Conservation (phyloP, 2,329 filamentous ascomycete genomes). For the Byssoonygena ceratinophila region DNA sequence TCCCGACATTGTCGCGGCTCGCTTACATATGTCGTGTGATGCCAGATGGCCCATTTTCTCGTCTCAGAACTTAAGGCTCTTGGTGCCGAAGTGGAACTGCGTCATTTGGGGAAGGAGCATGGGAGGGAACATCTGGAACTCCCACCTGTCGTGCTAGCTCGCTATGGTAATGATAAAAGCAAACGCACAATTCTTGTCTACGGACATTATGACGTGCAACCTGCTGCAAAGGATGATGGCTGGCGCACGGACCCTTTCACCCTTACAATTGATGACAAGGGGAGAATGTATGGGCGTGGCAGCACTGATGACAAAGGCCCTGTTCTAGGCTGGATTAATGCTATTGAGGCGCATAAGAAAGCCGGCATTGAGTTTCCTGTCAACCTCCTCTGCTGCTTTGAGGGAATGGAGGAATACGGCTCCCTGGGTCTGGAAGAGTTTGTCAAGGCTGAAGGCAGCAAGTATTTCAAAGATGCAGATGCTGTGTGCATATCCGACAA, state of each 20-base stretch:
- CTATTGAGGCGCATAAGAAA: conserved; percentile 95
- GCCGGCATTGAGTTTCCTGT: conserved; percentile 90
- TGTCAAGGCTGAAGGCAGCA: conserved; percentile 80
- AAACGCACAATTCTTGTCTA: conserved; percentile 96
- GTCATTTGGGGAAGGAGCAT: conserved; percentile 81
- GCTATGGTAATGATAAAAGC: conserved; percentile 82
- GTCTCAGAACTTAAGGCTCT: conserved; percentile 69
- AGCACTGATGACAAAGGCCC: conserved; percentile 97
- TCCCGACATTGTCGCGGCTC: background rate
- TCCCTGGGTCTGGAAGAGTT: conserved; percentile 94
- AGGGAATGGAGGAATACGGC: conserved; percentile 99
- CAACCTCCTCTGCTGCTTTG: conserved; percentile 98
- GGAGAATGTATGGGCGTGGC: conserved; percentile 90
- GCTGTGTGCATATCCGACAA: conserved; percentile 98
- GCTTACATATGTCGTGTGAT: conserved; percentile 8
- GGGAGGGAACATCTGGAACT: conserved; percentile 83
- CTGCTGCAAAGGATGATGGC: conserved; percentile 81
- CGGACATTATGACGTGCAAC: conserved; percentile 97
- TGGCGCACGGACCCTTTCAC: conserved; percentile 94
- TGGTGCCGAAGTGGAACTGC: conserved; percentile 77
- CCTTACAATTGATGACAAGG: conserved; percentile 76
- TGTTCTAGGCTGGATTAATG: conserved; percentile 93
- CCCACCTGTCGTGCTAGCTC: conserved; percentile 80
- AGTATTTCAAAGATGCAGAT: conserved; percentile 90
- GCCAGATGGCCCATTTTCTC: conserved; percentile 80